phyloP scores from a whole-genome alignment of 2,329 filamentous ascomycete genomes.

The Fusarium annulatum region DNA sequence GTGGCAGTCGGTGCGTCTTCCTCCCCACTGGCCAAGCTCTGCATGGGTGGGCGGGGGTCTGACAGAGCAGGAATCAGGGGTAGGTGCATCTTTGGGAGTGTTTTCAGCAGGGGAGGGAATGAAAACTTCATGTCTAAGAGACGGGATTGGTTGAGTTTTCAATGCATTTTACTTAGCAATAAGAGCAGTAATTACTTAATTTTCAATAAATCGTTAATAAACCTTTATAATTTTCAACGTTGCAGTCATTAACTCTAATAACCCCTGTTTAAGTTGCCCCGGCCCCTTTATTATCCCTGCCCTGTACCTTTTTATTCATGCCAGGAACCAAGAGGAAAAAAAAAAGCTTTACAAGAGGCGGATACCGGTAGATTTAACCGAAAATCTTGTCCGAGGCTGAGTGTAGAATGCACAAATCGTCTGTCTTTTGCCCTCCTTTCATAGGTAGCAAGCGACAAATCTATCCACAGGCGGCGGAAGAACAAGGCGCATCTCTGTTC shows the following conservation, averaged over 20 bases:
- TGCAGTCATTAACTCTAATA: slow-evolving; percentile 17
- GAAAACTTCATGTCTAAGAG: not conserved
- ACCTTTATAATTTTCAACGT: not conserved
- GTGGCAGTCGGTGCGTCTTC: slow-evolving; percentile 24
- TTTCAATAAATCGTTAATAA: not conserved
- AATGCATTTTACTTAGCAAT: not conserved
- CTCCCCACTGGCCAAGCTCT: slow-evolving; percentile 11
- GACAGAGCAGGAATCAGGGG: slow-evolving; percentile 29
- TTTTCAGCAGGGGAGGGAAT: slow-evolving; percentile 6
- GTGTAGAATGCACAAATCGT: not conserved
- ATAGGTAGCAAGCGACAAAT: not conserved
- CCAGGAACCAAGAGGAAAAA: slow-evolving; percentile 14
- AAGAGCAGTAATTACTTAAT: not conserved
- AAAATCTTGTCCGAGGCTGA: not conserved
- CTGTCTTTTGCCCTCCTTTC: not conserved
- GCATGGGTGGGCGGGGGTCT: slow-evolving; percentile 2
- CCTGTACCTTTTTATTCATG: slow-evolving; percentile 15
- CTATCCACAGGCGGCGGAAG: not conserved
- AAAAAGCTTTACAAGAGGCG: slow-evolving; percentile 21
- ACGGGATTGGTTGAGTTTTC: not conserved
- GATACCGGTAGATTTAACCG: slow-evolving; percentile 5
- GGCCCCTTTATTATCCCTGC: slow-evolving; percentile 29
- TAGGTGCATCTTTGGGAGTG: slow-evolving; percentile 9
- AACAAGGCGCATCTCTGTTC: slow-evolving; percentile 9
- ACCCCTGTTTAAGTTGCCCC: slow-evolving; percentile 18